These are phyloP conservation scores for Fulvia fulva DNA, from an alignment of 2,329 filamentous ascomycete species.

Conservation along the genomic window DNA sequence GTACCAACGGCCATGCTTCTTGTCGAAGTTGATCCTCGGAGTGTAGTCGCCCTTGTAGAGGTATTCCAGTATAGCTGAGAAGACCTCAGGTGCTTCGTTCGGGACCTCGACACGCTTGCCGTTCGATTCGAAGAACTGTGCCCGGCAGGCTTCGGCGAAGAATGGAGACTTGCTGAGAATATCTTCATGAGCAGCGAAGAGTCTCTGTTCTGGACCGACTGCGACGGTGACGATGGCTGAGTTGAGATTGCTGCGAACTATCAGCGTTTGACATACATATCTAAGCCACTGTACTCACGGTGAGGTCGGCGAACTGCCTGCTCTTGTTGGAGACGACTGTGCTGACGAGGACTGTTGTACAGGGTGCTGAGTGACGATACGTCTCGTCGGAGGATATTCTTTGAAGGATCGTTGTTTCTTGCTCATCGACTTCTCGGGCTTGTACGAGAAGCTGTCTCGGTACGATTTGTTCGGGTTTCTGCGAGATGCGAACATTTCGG, in stretches of 20 bases:
- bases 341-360: slow-evolving; percentile 18
- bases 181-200: slow-evolving; percentile 89
- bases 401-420: slow-evolving; percentile 36
- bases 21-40: slow-evolving; percentile 76
- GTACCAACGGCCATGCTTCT: slow-evolving; percentile 74
- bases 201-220: slow-evolving; percentile 64
- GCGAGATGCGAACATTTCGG: slow-evolving; percentile 29
- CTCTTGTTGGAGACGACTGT: slow-evolving; percentile 27
- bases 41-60: slow-evolving; percentile 94
- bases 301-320: slow-evolving; percentile 29
- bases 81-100: slow-evolving; percentile 83
- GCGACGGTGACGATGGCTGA: slow-evolving; percentile 81
- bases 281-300: slow-evolving; percentile 23
- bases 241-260: slow-evolving; percentile 19
- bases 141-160: slow-evolving; percentile 64
- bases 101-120: slow-evolving; percentile 74
- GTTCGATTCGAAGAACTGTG: slow-evolving; percentile 58
- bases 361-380: slow-evolving; percentile 25
- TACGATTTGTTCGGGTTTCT: slow-evolving; percentile 28
- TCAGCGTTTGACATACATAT: slow-evolving; percentile 4
- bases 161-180: slow-evolving; percentile 74
- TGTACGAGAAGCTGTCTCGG: slow-evolving; percentile 33
- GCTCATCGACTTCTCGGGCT: slow-evolving; percentile 31
- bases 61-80: slow-evolving; percentile 85
- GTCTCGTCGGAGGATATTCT: slow-evolving; percentile 27